These are phyloP conservation scores for Tremella mesenterica DNA, from an alignment of 768 basidiomycete species.

Conservation along the genomic window DNA sequence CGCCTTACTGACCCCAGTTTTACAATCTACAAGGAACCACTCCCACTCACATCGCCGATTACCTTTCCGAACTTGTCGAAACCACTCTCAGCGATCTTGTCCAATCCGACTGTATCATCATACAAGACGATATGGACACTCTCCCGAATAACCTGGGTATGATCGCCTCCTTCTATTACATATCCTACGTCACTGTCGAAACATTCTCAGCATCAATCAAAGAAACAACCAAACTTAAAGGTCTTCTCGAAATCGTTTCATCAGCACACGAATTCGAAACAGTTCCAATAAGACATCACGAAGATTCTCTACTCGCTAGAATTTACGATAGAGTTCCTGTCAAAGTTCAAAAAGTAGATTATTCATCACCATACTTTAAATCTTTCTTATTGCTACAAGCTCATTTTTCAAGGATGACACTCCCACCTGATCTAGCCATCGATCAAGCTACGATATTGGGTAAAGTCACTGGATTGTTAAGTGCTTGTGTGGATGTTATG, in stretches of 20 bases:
- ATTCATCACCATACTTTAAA: constrained; percentile 95
- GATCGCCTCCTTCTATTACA: constrained; percentile 62
- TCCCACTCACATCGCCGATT: constrained; percentile 90
- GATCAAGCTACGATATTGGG: constrained; percentile 81
- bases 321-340: constrained; percentile 96
- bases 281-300: constrained; percentile 90
- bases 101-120: constrained; percentile 86
- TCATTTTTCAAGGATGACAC: constrained; percentile 84
- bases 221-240: constrained; percentile 93
- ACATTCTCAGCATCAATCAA: constrained; percentile 92
- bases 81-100: constrained; percentile 82
- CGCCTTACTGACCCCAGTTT: constrained; percentile 22
- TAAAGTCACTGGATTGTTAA: constrained; percentile 81
- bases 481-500: constrained; percentile 96
- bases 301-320: constrained; percentile 63
- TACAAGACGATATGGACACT: constrained; percentile 84
- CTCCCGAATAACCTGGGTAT: constrained; percentile 85
- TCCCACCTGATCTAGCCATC: constrained; percentile 86
- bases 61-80: constrained; percentile 91
- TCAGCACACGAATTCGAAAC: constrained; percentile 93
- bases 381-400: constrained; percentile 93
- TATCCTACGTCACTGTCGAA: constrained; percentile 84
- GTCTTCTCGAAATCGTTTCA: constrained; percentile 89
- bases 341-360: constrained; percentile 70
- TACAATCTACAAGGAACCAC: constrained; percentile 66